Evolutionary conservation across 345 rosid species (phyloP).

Genomic region (Gossypioides kirkii): DNA sequence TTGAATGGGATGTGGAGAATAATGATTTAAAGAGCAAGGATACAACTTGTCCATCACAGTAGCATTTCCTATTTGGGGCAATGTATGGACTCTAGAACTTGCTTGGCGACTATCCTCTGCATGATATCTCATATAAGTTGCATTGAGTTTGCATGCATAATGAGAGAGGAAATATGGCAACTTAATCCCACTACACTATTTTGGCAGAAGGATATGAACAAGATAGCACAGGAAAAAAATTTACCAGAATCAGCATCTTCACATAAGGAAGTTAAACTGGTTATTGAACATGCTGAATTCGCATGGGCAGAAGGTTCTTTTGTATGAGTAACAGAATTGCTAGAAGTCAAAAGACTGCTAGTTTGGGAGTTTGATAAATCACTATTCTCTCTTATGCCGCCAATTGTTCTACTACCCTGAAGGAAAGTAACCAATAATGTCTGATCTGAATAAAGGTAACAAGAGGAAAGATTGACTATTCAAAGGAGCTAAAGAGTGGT

Average conservation of each 20-base stretch:
- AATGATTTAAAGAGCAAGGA: slow-evolving; percentile 24
- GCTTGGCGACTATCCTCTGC: slow-evolving; percentile 66
- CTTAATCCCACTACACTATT: neutral
- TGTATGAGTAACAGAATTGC: slow-evolving; percentile 33
- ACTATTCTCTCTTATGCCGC: slow-evolving; percentile 45
- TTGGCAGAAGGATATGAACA: neutral
- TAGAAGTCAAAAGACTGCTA: slow-evolving; percentile 35
- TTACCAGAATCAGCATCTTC: slow-evolving; percentile 82
- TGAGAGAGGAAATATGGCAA: slow-evolving; percentile 17
- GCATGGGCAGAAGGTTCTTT: slow-evolving; percentile 50
- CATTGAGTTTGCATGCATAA: neutral
- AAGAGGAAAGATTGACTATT: neutral
- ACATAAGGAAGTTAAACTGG: slow-evolving; percentile 49
- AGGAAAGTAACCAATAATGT: neutral
- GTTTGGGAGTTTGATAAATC: slow-evolving; percentile 32
- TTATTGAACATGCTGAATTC: slow-evolving; percentile 77
- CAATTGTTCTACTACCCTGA: slow-evolving; percentile 63
- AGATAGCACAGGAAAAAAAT: neutral
- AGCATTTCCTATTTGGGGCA: slow-evolving; percentile 37
- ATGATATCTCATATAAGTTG: slow-evolving; percentile 25
- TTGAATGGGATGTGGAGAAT: slow-evolving; percentile 24
- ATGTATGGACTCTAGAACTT: slow-evolving; percentile 36
- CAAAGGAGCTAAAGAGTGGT: neutral
- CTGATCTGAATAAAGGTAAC: neutral
- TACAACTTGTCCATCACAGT: slow-evolving; percentile 24